Base-by-base conservation (phyloP, 176 grass and related monocot genomes). In the Areca catechu region DNA sequence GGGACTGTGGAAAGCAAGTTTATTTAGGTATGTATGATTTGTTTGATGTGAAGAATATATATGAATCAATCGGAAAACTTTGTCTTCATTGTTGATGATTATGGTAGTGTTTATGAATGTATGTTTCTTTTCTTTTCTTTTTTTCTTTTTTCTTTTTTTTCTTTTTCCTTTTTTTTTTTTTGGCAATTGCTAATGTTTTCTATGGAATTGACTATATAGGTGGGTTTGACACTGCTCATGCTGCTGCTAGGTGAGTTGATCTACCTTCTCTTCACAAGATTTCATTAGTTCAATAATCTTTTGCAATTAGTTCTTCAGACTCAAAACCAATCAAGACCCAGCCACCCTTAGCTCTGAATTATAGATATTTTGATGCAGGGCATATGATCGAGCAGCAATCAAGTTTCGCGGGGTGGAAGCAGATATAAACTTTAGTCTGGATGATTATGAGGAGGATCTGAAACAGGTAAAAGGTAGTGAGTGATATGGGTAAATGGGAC, bases 1-100 rank as follows among this genome's bases (percentile, higher is more conserved):
- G 86, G 86, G 86, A 90, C 29, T 79, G 75, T 29, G 75, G 86
- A n/a, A 90, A 85, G 64, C 86, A 90, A 60, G 82, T 90, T 48
- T 90, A 90, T 62, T 60, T 90, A 47, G 86, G 86, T 90, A 76
- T 73, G 82, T 43, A 70, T 21, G 25, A 55, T n/a, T 22, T 54
- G 15, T 55, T 9, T 30, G 48, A 54, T 49, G 34, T 43, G 7
- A 43, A 14, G 9, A 43, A 43, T 43, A 43, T 10, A 12, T 43
- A 43, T 43, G 34, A 43, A 43, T 43, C 6, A 9, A 43, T 43
- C 0, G 34, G 34, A 43, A 43, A 43, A 43, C 7, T 43, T 12
- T 43, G 1, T 43, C 10, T 43, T 43, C 34, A 43, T 37, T 12
- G 7, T 9, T 37, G 7, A 37, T 37, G 30, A 3, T 43, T 43